A percentile compares a stretch with the other conserved stretches of the same genome.
Conservation (phyloP, 1,284 basidiomycete genomes). For the Leucoagaricus sp. region DNA sequence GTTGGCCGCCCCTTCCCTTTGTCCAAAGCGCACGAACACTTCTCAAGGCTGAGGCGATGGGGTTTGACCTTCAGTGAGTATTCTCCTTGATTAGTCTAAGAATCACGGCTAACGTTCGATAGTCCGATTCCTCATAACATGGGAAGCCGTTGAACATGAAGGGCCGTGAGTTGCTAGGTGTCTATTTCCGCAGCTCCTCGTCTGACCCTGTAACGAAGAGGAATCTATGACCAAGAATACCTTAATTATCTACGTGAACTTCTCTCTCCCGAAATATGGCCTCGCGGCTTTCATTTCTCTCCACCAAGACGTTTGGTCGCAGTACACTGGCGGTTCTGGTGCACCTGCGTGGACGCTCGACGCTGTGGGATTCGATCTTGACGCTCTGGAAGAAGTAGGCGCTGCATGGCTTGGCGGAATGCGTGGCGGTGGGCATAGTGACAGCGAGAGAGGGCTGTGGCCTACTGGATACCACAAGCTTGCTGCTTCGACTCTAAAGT, state of each 20-base stretch:
- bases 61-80: slow-evolving; percentile 80
- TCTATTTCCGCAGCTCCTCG: background rate
- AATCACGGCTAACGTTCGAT: background rate
- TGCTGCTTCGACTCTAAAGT: slow-evolving; percentile 88
- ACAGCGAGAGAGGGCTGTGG: slow-evolving; percentile 82
- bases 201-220: slow-evolving; percentile 43
- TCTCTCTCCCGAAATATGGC: slow-evolving; percentile 79
- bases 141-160: slow-evolving; percentile 94
- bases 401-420: slow-evolving; percentile 86
- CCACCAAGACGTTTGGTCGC: slow-evolving; percentile 95
- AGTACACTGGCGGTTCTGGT: slow-evolving; percentile 90
- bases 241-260: slow-evolving; percentile 78
- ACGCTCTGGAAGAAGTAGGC: slow-evolving; percentile 74
- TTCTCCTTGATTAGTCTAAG: background rate
- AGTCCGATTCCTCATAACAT: slow-evolving; percentile 91
- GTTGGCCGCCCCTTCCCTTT: slow-evolving; percentile 84
- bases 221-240: slow-evolving; percentile 83
- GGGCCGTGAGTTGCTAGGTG: slow-evolving; percentile 80
- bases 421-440: slow-evolving; percentile 67
- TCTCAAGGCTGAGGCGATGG: slow-evolving; percentile 80
- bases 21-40: slow-evolving; percentile 81
- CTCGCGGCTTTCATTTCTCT: slow-evolving; percentile 81
- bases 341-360: slow-evolving; percentile 93
- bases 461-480: slow-evolving; percentile 92
- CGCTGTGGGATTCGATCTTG: slow-evolving; percentile 76